Base-by-base conservation (phyloP, 2,329 filamentous ascomycete genomes). In the Stemphylium lycopersici region DNA sequence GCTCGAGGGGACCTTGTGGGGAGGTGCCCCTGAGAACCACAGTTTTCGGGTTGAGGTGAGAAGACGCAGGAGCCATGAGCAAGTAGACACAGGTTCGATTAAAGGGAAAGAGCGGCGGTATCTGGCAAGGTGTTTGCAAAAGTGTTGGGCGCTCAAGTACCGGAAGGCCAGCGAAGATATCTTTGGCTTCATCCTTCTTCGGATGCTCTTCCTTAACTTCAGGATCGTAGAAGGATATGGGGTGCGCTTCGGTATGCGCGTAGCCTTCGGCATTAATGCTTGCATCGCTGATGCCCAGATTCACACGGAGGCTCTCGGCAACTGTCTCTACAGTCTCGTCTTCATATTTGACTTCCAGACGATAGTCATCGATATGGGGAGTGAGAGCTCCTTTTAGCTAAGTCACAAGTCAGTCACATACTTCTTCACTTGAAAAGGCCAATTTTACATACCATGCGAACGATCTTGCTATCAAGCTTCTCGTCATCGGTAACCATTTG, bases 311-410 rank as follows among this genome's bases (percentile, higher is more conserved):
- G 16, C 16, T 51, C 15, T 51, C 41, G 7, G 52, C 13, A 15
- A 55, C 41, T 15, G 20, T 36, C 11, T 55, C 41, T 4, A 51
- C 40, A 20, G 31, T 55, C 16, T 34, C 52, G 22, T 55, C 36
- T 46, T 55, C 52, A 8, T 51, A 55, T 26, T 41, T 55, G 47
- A 51, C 22, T 20, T 50, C 52, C 20, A 55, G 40, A 40, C 40
- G 15, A 37, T 55, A 51, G 6, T 55, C 40, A 8, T 55, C 31
- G 29, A 45, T 40, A 11, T 55, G 47, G 11, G 47, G 34, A 11
- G 47, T 55, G 31, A 51, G 47, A n/a, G 52, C 46, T 36, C 52
- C 52, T 31, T 55, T 55, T 4, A 55, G 47, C 37, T 48, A 32
- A 13, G 6, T 5, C 16, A 16, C n/a, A 12, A 15, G 24, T 48